These are phyloP conservation scores for Actinidia arguta DNA, from an alignment of 179 eudicot species.

Conservation along the genomic window DNA sequence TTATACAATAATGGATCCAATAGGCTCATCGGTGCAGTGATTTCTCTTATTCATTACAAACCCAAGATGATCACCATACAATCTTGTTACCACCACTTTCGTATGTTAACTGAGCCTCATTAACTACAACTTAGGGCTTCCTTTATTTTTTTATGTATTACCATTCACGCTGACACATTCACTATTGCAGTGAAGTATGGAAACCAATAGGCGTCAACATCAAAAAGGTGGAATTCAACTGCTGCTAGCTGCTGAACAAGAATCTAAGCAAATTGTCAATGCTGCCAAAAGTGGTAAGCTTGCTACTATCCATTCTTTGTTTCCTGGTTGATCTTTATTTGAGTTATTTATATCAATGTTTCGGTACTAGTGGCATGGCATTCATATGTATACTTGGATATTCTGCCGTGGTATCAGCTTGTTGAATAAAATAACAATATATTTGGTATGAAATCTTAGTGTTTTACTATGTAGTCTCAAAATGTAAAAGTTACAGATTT, in stretches of 20 bases:
- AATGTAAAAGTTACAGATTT: background rate
- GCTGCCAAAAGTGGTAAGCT: slow-evolving; percentile 47
- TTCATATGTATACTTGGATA: background rate
- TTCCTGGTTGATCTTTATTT: background rate
- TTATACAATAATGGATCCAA: background rate
- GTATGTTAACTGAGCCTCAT: background rate
- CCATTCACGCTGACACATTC: background rate
- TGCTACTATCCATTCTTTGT: background rate
- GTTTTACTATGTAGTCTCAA: background rate
- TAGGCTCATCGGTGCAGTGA: background rate
- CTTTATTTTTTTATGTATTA: background rate
- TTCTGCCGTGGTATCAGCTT: background rate
- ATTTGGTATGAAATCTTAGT: background rate
- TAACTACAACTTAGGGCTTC: background rate
- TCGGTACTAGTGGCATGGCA: background rate
- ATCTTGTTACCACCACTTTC: background rate
- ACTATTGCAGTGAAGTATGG: background rate
- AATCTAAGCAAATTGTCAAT: slow-evolving; percentile 68
- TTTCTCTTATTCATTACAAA: background rate
- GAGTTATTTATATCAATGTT: background rate
- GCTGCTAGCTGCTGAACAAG: slow-evolving; percentile 68
- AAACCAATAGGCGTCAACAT: background rate
- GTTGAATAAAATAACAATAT: background rate
- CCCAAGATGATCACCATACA: background rate
- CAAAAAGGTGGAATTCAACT: slow-evolving; percentile 50